phyloP scores from a whole-genome alignment of 257 asterid genomes.

The Paraleonurus japonicus region DNA sequence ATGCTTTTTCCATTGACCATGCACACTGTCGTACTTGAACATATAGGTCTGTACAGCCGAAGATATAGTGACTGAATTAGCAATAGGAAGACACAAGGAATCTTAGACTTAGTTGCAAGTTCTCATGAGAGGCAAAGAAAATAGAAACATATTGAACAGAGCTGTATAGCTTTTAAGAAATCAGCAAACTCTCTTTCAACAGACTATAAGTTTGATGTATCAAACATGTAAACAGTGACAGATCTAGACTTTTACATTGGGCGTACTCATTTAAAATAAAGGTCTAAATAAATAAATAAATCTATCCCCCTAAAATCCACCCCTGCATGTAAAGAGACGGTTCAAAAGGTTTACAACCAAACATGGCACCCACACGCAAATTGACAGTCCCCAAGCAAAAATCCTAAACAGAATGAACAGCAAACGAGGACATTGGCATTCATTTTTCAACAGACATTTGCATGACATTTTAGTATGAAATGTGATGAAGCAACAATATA shows the following conservation, averaged over 20 bases:
- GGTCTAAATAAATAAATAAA: too few species aligned
- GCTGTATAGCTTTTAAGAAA: not conserved
- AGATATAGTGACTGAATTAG: not conserved
- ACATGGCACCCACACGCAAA: not conserved
- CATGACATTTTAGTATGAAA: not conserved
- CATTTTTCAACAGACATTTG: not conserved
- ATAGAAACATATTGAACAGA: not conserved
- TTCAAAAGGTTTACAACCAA: not conserved
- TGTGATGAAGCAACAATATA: not conserved
- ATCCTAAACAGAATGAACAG: not conserved
- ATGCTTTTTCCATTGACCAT: constrained; percentile 73
- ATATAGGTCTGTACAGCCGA: constrained; percentile 62
- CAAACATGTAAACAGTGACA: not conserved
- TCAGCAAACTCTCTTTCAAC: too few species aligned
- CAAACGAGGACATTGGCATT: not conserved
- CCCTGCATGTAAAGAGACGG: not conserved
- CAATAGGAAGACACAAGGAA: not conserved
- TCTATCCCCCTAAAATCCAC: too few species aligned
- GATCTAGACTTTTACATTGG: too few species aligned
- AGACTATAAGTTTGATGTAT: not conserved
- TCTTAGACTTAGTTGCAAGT: not conserved
- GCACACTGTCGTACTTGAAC: constrained; percentile 89
- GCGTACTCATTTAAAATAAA: too few species aligned
- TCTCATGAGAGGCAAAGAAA: not conserved
- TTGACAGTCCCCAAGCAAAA: not conserved